These are phyloP conservation scores for Mytilinidion resinicola DNA, from an alignment of 495 filamentous ascomycete species.

Conservation along the genomic window DNA sequence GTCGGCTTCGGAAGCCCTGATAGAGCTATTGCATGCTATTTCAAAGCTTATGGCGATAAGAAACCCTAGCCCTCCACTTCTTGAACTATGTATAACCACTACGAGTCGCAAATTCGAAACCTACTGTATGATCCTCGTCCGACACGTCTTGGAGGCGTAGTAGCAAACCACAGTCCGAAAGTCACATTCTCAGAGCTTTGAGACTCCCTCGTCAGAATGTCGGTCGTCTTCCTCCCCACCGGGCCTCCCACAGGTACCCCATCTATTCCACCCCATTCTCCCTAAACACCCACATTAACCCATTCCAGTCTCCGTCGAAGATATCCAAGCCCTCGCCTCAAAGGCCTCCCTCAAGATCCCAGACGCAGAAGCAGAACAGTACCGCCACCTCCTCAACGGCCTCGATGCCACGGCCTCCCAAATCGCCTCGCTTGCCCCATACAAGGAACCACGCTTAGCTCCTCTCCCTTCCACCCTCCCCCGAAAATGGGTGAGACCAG, in stretches of 20 bases:
- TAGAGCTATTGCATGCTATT: too few species aligned
- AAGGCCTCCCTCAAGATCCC: not conserved
- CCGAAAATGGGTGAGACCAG: constrained; percentile 5
- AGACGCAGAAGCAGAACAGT: constrained; percentile 3
- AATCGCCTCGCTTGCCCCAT: constrained; percentile 1
- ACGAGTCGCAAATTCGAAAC: too few species aligned
- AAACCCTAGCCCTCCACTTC: too few species aligned
- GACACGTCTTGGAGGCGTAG: too few species aligned
- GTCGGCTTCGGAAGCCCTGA: too few species aligned
- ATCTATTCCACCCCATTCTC: not conserved
- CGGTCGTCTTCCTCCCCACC: constrained; percentile 14
- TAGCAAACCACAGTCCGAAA: too few species aligned
- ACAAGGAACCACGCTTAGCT: constrained; percentile 12
- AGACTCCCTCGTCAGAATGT: not conserved
- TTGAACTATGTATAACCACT: too few species aligned
- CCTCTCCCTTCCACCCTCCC: constrained; percentile 8
- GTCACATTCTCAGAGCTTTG: too few species aligned
- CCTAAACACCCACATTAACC: not conserved
- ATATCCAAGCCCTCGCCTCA: constrained; percentile 1
- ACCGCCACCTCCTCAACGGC: constrained; percentile 17
- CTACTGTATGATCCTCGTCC: too few species aligned
- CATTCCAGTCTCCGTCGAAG: constrained; percentile 4
- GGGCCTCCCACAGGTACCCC: constrained; percentile 8
- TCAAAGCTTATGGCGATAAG: too few species aligned
- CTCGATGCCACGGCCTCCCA: constrained; percentile 6